Evolutionary conservation across 75 land plant genomes (phyloP), one percentile per base, ranked within the genome.

Genomic region (Cryptomeria japonica): DNA sequence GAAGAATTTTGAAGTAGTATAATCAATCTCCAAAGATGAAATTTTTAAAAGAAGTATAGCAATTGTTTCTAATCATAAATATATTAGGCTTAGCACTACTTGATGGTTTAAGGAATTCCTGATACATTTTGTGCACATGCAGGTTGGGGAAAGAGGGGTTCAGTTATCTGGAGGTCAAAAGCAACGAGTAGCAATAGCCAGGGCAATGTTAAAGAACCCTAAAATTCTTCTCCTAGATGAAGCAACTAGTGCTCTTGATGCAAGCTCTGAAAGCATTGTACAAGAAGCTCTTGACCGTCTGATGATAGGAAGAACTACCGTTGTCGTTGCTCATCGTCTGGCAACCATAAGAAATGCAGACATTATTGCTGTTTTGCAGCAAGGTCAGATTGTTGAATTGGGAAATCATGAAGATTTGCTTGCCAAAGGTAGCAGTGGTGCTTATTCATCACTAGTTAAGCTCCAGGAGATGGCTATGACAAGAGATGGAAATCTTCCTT

Each of bases 121-220:
- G 12, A 38, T 22, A 85, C 14, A 85, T 56, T 12, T 37, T 85
- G 42, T 87, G 47, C 32, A 86, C 61, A 55, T 86, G 36, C 87
- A 98, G 99, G 99, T 95, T 10, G 99, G 99, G 76, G 99, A 98
- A 88, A 87, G 97, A 72, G 99, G 99, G 36, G 92, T 96, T 18
- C 99, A 97, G 85, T 92, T 98, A n/a, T 98, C 99, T 42, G 99
- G 99, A 84, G 99, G 99, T 41, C 99, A 98, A 85, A 98, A 96
- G 87, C 99, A 98, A 88, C 91, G 99, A 42, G 93, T 98, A 44
- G 99, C 99, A 18, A 98, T 98, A 32, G 99, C 99, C 15, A 92
- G 99, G 55, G 99, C 99, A 13, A 97, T 97, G 96, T 79, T 98
- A 47, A 98, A 98, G 88, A 92, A 98, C 87, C 99, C 99, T 9